These are phyloP conservation scores for Penicillium nordicum DNA, from an alignment of 2,329 filamentous ascomycete genomes.

Conservation along the genomic window DNA sequence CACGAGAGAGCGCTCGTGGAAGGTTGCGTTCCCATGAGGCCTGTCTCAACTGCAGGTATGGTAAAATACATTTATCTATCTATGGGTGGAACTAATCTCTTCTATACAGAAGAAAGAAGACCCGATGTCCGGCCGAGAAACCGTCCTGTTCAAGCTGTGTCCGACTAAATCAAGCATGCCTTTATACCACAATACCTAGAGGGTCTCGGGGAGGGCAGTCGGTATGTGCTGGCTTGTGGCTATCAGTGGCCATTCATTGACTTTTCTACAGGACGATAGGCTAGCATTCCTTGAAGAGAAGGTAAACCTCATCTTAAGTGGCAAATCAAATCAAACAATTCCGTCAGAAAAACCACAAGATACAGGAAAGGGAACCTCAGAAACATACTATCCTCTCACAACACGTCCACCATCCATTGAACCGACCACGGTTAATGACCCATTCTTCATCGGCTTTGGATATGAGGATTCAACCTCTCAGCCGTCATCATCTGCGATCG, in stretches of 20 bases:
- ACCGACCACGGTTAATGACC: conserved; percentile 17
- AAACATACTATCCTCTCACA: conserved; percentile 15
- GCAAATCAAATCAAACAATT: conserved; percentile 21
- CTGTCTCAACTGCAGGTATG: conserved; percentile 49
- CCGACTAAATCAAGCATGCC: conserved; percentile 49
- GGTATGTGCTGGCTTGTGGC: conserved; percentile 31
- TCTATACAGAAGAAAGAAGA: conserved; percentile 47
- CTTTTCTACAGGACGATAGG: conserved; percentile 45
- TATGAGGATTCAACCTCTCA: conserved; percentile 26
- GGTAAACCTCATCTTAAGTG: conserved; percentile 50
- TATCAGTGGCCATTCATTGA: conserved; percentile 1
- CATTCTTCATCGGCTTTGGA: conserved; percentile 22
- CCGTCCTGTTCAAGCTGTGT: conserved; percentile 52
- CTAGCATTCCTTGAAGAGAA: conserved; percentile 53
- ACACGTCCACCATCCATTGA: conserved; percentile 21
- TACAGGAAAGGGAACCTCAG: conserved; percentile 5
- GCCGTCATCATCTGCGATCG: conserved; percentile 21
- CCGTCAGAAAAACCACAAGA: conserved; percentile 18
- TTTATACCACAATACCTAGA: conserved; percentile 40
- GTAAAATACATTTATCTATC: not conserved
- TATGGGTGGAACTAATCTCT: conserved; percentile 9
- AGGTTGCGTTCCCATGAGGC: conserved; percentile 35
- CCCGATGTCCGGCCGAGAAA: conserved; percentile 52
- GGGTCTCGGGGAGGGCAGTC: conserved; percentile 45
- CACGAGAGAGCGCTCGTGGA: conserved; percentile 29